phyloP scores from a whole-genome alignment of 2,329 filamentous ascomycete species.

The Xenoacremonium recifei region DNA sequence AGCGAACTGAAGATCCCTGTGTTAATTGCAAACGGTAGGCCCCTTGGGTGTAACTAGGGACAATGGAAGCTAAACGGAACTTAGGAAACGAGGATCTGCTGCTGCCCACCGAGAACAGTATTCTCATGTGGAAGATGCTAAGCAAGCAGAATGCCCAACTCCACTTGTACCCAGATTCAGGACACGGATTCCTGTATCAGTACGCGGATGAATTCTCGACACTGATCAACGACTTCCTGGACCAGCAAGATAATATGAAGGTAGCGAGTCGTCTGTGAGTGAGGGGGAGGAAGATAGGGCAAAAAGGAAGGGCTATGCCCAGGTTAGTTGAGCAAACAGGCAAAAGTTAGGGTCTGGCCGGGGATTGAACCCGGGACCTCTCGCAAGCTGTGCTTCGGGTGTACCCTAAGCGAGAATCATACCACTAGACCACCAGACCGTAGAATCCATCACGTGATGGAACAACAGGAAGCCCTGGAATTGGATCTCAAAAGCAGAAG shows the following conservation, averaged over 20 bases:
- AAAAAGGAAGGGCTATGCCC: not conserved
- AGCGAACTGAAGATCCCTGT: slow-evolving; percentile 34
- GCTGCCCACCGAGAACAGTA: slow-evolving; percentile 36
- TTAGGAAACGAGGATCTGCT: slow-evolving; percentile 34
- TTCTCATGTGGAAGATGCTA: slow-evolving; percentile 36
- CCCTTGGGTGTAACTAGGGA: not conserved
- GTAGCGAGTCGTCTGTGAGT: slow-evolving; percentile 16
- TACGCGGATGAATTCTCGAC: slow-evolving; percentile 31
- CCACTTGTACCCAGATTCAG: slow-evolving; percentile 34
- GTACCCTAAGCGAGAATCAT: slow-evolving; percentile 29
- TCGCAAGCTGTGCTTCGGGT: slow-evolving; percentile 23
- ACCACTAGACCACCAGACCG: slow-evolving; percentile 20
- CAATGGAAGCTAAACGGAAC: slow-evolving; percentile 2
- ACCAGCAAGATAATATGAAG: slow-evolving; percentile 6
- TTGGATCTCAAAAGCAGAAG: no score
- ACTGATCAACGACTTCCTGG: slow-evolving; percentile 33
- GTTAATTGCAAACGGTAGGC: slow-evolving; percentile 38
- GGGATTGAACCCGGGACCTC: slow-evolving; percentile 43
- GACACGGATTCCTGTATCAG: slow-evolving; percentile 36
- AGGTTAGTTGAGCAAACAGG: not conserved
- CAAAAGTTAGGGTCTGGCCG: slow-evolving; percentile 36
- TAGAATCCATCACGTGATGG: slow-evolving; percentile 4
- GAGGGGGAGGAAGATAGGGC: not conserved
- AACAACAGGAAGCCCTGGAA: not conserved
- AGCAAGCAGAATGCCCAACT: slow-evolving; percentile 28